Evolutionary conservation across 345 rosid species (phyloP).

Genomic region (Eucalyptus tenuipes): DNA sequence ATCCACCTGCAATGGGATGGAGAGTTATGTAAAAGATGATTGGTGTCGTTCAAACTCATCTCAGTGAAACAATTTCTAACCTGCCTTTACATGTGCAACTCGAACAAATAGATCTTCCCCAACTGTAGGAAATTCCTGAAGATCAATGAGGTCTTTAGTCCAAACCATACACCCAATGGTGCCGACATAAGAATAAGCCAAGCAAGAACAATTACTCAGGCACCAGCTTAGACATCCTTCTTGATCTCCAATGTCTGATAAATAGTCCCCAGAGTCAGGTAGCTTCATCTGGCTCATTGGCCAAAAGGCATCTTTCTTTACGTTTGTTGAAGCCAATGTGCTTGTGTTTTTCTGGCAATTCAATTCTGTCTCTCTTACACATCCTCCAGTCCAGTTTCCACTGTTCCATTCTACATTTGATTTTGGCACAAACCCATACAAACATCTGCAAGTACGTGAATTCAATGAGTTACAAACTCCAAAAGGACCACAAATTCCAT

Average conservation of each 20-base stretch:
- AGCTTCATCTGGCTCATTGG: background rate
- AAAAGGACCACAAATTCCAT: constrained; percentile 10
- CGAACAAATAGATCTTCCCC: background rate
- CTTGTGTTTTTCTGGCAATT: background rate
- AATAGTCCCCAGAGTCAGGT: background rate
- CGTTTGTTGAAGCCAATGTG: background rate
- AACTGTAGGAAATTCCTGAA: background rate
- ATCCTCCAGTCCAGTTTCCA: constrained; percentile 7
- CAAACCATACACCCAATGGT: background rate
- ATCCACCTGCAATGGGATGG: background rate
- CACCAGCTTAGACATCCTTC: constrained; percentile 10
- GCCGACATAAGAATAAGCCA: background rate
- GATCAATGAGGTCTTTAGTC: background rate
- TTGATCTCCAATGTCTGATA: background rate
- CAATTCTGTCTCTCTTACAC: background rate
- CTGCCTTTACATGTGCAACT: background rate
- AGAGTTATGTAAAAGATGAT: background rate
- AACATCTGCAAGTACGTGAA: constrained; percentile 2
- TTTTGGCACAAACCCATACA: constrained; percentile 18
- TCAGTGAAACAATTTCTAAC: background rate
- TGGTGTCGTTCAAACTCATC: background rate
- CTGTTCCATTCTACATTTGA: background rate
- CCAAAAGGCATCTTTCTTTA: background rate
- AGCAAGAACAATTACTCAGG: constrained; percentile 5
- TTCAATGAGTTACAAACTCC: constrained; percentile 5